Evolutionary conservation across 148 eudicot species (phyloP).

Genomic region (Cornus kousa): DNA sequence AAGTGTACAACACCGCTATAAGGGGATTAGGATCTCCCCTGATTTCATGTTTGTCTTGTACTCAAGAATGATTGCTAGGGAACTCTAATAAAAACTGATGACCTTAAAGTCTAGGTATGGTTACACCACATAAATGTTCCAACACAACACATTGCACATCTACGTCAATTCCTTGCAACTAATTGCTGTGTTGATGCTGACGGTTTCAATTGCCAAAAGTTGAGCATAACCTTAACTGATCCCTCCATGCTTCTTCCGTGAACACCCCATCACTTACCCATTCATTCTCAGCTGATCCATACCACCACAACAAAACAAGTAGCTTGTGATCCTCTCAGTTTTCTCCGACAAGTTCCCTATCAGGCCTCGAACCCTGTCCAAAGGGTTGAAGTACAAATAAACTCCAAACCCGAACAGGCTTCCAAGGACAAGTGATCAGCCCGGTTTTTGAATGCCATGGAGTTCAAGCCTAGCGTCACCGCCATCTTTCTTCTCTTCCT

Average conservation of each 20-base stretch:
- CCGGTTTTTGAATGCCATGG: slow-evolving; percentile 6
- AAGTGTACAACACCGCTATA: no score
- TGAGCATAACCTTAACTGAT: background rate
- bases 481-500: slow-evolving; percentile 5
- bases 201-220: slow-evolving; percentile 17
- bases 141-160: slow-evolving; percentile 26
- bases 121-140: slow-evolving; percentile 14
- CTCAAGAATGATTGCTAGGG: no score
- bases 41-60: no score
- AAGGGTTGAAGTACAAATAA: no score
- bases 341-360: no score
- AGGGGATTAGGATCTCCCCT: no score
- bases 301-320: background rate
- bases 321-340: background rate
- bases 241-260: slow-evolving; percentile 2
- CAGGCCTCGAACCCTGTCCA: no score
- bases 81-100: no score
- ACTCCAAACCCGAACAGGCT: no score
- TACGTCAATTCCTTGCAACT: slow-evolving; percentile 17
- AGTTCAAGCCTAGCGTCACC: slow-evolving; percentile 4
- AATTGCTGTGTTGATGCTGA: slow-evolving; percentile 26
- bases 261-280: background rate
- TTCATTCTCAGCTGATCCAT: background rate
- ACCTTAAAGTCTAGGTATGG: background rate
- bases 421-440: no score